Base-by-base conservation (phyloP, 1,284 basidiomycete species). In the Ustilago cynodontis region DNA sequence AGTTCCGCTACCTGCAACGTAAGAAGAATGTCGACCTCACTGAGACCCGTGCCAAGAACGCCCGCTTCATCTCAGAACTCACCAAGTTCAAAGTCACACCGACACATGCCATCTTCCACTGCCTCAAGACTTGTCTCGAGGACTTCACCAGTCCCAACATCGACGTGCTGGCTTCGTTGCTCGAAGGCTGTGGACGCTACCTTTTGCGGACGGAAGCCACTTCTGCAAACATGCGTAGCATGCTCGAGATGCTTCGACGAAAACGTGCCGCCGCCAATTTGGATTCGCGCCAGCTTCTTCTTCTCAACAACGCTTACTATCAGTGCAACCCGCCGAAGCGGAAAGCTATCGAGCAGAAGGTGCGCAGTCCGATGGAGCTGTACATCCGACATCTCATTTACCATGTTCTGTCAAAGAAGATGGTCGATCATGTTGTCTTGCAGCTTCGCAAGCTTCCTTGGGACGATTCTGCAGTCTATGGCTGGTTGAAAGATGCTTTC, bases 261-360 rank as follows among this genome's bases (percentile, higher is more conserved):
- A 99, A 99, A 87, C 94, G 98, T 88, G 92, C 89, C 61, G 90
- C 94, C 86, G 92, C 93, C 76, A 94, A 98, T 83, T 90, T 99
- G 45, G 95, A 99, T 86, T 92, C 94, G 82, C 89, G 95, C 13
- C 94, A 97, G 81, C 88, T 92, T 5, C 89, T 98, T 29, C 88
- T 98, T 78, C 90, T 99, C 33, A 97, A 99, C 87, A 99, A 99
- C 85, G 97, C 97, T 0, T 99, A 98, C 86, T 99, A 98, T 85
- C 94, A 98, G 92, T 98, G 95, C 87, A 98, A 99, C 82, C 97
- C 97, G 2, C 97, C 97, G 0, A 95, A 98, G 81, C 91, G 97
- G 61, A 90, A 92, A 0, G 93, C 93, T 0, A 90, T 92, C 41
- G 90, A 93, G 80, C 91, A 93, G 71, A 95, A 97, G 85, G 89